phyloP scores from a whole-genome alignment of 257 asterid species.

The Orobanche coerulescens region DNA sequence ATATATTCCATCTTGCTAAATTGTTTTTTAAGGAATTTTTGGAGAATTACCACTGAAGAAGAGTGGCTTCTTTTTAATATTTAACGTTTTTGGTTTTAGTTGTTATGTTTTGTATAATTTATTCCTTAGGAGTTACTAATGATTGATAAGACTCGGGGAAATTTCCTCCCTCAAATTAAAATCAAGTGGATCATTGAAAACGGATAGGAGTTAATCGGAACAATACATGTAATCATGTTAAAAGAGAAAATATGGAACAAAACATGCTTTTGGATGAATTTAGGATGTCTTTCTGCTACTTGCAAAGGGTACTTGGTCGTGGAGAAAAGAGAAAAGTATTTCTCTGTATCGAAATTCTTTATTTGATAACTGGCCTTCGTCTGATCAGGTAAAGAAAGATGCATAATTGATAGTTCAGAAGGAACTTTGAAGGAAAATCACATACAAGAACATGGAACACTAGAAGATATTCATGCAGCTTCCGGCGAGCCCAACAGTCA shows the following conservation, averaged over 20 bases:
- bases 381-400: conserved; percentile 33
- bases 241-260: conserved; percentile 1
- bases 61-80: no score
- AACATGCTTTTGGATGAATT: background rate
- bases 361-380: conserved; percentile 16
- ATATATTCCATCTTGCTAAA: no score
- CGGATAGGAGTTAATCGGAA: background rate
- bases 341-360: conserved; percentile 13
- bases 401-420: conserved; percentile 28
- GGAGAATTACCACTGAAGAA: no score
- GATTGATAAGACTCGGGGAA: background rate
- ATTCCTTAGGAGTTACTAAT: no score
- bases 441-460: conserved; percentile 27
- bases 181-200: background rate
- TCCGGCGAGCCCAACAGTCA: conserved; percentile 27
- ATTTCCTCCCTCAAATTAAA: background rate
- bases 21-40: no score
- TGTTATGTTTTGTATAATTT: no score
- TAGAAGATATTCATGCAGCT: conserved; percentile 25
- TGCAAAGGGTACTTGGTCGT: background rate
- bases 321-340: background rate
- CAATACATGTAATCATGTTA: background rate
- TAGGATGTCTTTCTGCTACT: background rate
- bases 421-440: conserved; percentile 30
- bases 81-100: no score